phyloP scores from a whole-genome alignment of 805 yeast species.

The Suhomyces vadensis region DNA sequence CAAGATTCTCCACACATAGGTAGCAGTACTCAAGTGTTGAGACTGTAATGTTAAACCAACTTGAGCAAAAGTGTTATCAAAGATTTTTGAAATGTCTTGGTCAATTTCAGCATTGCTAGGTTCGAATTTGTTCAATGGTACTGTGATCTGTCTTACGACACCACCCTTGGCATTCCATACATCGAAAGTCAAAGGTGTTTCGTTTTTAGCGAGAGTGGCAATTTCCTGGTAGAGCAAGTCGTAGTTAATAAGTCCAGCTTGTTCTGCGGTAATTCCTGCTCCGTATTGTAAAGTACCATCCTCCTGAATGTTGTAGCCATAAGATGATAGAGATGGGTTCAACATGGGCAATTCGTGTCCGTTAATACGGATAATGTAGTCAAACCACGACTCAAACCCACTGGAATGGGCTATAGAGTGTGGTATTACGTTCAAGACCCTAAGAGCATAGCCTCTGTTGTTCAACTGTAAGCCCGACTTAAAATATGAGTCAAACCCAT shows the following conservation, averaged over 20 bases:
- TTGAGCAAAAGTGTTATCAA: constrained; percentile 43
- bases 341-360: constrained; percentile 59
- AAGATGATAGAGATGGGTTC: constrained; percentile 28
- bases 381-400: constrained; percentile 80
- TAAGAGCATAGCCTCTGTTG: constrained; percentile 43
- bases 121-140: constrained; percentile 22
- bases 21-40: constrained; percentile 71
- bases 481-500: constrained; percentile 35
- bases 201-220: constrained; percentile 26
- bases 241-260: constrained; percentile 42
- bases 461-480: constrained; percentile 31
- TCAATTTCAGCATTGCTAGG: constrained; percentile 8
- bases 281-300: constrained; percentile 44
- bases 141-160: constrained; percentile 31
- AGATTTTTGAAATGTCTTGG: constrained; percentile 8
- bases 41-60: constrained; percentile 75
- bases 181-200: constrained; percentile 51
- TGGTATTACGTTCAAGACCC: constrained; percentile 40
- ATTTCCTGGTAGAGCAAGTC: constrained; percentile 46
- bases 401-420: constrained; percentile 34
- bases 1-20: constrained; percentile 85
- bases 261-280: constrained; percentile 31
- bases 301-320: constrained; percentile 36
- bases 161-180: constrained; percentile 93
- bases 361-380: constrained; percentile 78